Evolutionary conservation across 768 basidiomycete genomes (phyloP), one percentile per base, ranked within the genome.

Genomic region (Suillus subaureus): DNA sequence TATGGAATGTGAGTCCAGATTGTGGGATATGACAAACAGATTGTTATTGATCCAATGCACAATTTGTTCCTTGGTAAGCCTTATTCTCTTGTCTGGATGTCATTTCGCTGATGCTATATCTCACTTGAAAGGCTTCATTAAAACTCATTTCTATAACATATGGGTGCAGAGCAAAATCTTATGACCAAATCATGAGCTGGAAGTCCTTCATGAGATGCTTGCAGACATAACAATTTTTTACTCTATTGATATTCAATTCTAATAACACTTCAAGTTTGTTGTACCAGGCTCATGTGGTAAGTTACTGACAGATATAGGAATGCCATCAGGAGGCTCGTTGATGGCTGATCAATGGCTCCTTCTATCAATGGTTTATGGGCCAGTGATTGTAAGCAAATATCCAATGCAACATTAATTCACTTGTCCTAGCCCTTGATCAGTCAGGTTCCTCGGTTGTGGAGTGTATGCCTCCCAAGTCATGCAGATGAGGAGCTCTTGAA

Each of bases 311-410:
- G 43, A 74, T 4, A 72, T 76, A 18, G 74, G 77, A 16, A 73
- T 70, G 61, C 79, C 78, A 2, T 72, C 75, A 0, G 76, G 79
- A 28, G 77, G 78, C 6, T 76, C 72, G 1, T 66, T 79, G 1
- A 78, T 73, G 4, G 79, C 78, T 0, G 79, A 80, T 62, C 73
- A 78, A 51, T 77, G 78, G 80, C 67, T 74, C 0, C 49, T 78
- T 23, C 64, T 77, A 1, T 68, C 71, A 0, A 75, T 69, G 0
- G 68, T 78, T 28, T 68, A 77, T 33, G 73, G 72, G 0, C 78
- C 79, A 1, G 60, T 79, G 3, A 67, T 70, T 1, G 76, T 78
- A 66, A 52, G 74, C 51, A 33, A 18, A 42, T 45, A 23, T 26
- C 21, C 15, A 40, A 40, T 57, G 57, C 49, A 35, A n/a, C 16